Evolutionary conservation across 176 grass and related monocot species (phyloP), one percentile per base, ranked within the genome.

Genomic region (Ampelocalamus luodianensis): DNA sequence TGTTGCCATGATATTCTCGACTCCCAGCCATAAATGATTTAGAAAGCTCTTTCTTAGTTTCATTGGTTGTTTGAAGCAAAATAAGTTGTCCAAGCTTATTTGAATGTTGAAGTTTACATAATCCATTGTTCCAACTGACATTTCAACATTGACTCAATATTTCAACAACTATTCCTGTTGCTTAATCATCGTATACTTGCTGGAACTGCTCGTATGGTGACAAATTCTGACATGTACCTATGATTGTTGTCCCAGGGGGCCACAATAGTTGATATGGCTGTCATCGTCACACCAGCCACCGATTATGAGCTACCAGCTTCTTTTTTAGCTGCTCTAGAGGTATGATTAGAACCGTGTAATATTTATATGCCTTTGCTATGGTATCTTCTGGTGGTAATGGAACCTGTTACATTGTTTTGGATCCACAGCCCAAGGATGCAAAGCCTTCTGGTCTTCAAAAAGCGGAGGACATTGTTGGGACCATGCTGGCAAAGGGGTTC

Each of bases 201-300:
- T 74, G 17, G 7, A 37, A 70, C 7, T 68, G 43, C 17, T 40
- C 7, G 8, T 62, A 73, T 79, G 24, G 37, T 69, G 40, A 63
- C 26, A 76, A 64, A 72, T 61, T 82, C 15, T 67, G 23, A 71
- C 0, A 6, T 64, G 16, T 26, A 62, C 40, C 80, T 83, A 29
- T 73, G 16, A 37, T 60, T 90, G n/a, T 7, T 88, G 42, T 53
- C 29, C 67, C 77, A 99, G 96, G 96, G 96, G 79, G 96, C 93
- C 32, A 99, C 93, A 27, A 96, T 99, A 94, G 96, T 96, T 62
- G 93, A 94, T 86, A 89, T 96, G 90, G 87, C 93, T 76, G 96
- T 99, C 49, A 87, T 92, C 27, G 87, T 99, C 48, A 88, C 89
- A 0, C 93, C 83, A 10, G 83, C 85, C 50, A 73, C 81, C 48